Conservation (phyloP, 257 asterid species). For the Solanum chiquidenum region DNA sequence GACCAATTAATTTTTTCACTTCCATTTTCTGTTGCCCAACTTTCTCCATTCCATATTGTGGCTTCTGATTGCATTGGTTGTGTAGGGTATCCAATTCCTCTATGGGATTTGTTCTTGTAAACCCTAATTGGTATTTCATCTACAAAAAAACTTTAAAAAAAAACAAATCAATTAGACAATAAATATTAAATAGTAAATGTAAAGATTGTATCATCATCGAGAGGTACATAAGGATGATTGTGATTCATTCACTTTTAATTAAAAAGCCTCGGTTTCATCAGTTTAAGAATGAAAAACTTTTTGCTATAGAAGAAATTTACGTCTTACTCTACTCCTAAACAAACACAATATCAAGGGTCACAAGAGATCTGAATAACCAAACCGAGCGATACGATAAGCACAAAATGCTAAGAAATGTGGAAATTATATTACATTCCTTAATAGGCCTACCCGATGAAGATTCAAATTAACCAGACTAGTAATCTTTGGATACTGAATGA, state of each 20-base stretch:
- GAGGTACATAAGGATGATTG: neutral
- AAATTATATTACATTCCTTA: neutral
- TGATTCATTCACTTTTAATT: neutral
- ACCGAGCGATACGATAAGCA: neutral
- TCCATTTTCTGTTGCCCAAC: slow-evolving; percentile 7
- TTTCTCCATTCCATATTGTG: slow-evolving; percentile 6
- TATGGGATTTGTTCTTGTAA: neutral
- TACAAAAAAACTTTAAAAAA: neutral
- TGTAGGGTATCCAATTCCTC: neutral
- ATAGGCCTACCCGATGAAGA: neutral
- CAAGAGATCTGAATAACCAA: neutral
- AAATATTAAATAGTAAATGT: neutral
- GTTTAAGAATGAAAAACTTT: neutral
- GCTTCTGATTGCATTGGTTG: slow-evolving; percentile 2
- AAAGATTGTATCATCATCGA: neutral
- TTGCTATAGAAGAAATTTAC: neutral
- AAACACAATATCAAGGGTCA: neutral
- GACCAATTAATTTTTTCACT: slow-evolving; percentile 4
- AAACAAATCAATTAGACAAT: neutral
- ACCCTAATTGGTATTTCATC: slow-evolving; percentile 1
- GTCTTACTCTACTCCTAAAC: neutral
- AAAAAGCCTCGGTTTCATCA: neutral
- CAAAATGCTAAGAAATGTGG: neutral
- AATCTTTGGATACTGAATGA: neutral
- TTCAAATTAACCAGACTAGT: neutral